Base-by-base conservation (phyloP, 208 protist species). In the Leishmania tarentolae region DNA sequence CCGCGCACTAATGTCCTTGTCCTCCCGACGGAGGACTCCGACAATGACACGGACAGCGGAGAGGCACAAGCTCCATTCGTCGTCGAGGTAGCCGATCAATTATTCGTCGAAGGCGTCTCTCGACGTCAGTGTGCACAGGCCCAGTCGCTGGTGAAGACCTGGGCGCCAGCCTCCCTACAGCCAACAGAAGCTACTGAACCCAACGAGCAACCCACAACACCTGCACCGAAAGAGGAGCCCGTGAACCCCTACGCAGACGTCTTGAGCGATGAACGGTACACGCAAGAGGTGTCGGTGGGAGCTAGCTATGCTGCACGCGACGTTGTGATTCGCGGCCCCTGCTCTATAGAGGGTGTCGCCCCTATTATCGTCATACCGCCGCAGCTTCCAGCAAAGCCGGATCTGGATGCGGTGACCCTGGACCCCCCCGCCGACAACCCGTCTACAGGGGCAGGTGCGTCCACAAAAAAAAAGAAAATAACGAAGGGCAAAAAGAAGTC, bases 331-430 rank as follows among this genome's bases (percentile, higher is more conserved):
- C 44, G 69, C 17, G 91, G 93, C 52, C 73, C 59, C 24, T 78
- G 93, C 53, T 87, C 86, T 37, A 86, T 97, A 50, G 83, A 89
- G 21, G 93, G 93, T 28, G 82, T 92, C 42, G 61, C 90, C 21
- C 91, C 93, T 11, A 91, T 86, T 40, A 90, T 97, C 56, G 89
- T 97, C 17, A 88, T 97, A 77, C 85, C 93, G 40, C 93, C 93
- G 24, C 75, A 87, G 57, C 74, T 95, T 69, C 92, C 90, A 6
- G 66, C 84, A 44, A 80, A 82, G 56, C 75, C 83, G 21, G 80
- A 87, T 44, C 76, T 79, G 21, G 79, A 76, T 24, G 85, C 76
- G 13, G 80, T 75, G n/a, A 73, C 71, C 24, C 68, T 79, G 19
- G 82, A 88, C 31, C 70, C 79, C 0, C 59, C 21, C 6, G 37